These are phyloP conservation scores for Fusarium ramigenum DNA, from an alignment of 2,329 filamentous ascomycete species.

Conservation along the genomic window DNA sequence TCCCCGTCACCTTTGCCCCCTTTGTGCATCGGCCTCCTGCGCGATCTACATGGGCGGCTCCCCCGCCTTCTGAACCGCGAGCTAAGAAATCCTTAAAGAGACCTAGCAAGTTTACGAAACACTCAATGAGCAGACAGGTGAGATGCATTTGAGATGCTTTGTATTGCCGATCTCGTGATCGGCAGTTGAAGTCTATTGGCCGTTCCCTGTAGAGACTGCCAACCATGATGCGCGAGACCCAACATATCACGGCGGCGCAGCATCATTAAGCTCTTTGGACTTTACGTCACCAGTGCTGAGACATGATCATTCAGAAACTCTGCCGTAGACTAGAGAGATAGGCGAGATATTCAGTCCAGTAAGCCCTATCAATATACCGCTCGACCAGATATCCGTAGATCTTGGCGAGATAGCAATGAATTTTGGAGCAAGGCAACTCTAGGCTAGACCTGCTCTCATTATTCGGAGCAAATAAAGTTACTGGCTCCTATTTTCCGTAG, in stretches of 20 bases:
- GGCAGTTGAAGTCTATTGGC: slow-evolving; percentile 5
- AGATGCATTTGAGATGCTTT: not conserved
- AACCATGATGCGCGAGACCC: slow-evolving; percentile 6
- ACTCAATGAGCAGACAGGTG: slow-evolving; percentile 1
- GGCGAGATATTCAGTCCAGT: not conserved
- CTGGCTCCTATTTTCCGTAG: not conserved
- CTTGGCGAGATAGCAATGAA: not conserved
- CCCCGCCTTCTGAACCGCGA: slow-evolving; percentile 13
- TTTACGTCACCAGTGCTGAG: slow-evolving; percentile 1
- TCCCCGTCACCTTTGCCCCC: not conserved
- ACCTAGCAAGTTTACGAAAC: slow-evolving; percentile 8
- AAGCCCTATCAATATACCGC: not conserved
- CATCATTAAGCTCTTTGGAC: not conserved
- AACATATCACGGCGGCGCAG: not conserved
- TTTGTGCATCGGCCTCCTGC: slow-evolving; percentile 7
- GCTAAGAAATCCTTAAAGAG: slow-evolving; percentile 3
- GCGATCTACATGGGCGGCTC: slow-evolving; percentile 23
- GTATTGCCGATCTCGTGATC: slow-evolving; percentile 32
- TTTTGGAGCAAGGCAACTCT: not conserved
- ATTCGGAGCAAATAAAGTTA: not conserved
- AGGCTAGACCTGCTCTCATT: not conserved
- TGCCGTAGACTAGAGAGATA: not conserved
- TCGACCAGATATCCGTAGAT: not conserved
- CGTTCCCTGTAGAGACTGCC: slow-evolving; percentile 5
- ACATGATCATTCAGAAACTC: not conserved